Base-by-base conservation (phyloP, 192 early-diverging fungal genomes). In the Entomortierella beljakovae region DNA sequence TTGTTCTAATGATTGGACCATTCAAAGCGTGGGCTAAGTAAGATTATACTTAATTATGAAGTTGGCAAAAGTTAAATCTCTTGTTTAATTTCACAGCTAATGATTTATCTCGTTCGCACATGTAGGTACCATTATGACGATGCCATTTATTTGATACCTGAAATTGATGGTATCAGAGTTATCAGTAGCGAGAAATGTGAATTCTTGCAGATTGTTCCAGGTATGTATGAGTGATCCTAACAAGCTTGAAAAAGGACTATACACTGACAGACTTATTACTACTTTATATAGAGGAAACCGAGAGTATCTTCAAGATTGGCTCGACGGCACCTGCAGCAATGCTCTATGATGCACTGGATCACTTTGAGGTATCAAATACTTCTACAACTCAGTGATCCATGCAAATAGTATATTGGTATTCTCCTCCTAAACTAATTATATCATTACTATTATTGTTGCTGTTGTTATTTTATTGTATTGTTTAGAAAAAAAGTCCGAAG, bases 271-370 rank as follows among this genome's bases (percentile, higher is more conserved):
- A n/a, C n/a, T 1, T 43, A 35, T 57, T 67, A 26, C 7, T 8
- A n/a, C 15, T 46, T 20, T 46, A 52, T 48, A 42, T 64, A 93
- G 92, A 81, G 69, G 84, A 87, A 0, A 92, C 88, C 0, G 94
- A 94, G 57, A 87, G 88, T 18, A 90, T 98, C 33, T 99, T 98
- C 72, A 93, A 93, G 72, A 95, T 98, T 66, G 98, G 98, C 10
- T 98, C 97, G 8, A 98, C 97, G 6, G 85, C 92, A 8, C 91
- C 98, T 38, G 92, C 94, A 1, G 97, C 98, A 6, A 93, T 99
- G 77, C 83, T 99, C 33, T 98, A 88, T 64, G 94, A 96, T 63
- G 92, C 93, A 4, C 64, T 91, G 16, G 92, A 94, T 54, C 86
- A 88, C 60, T 90, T 92, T 57, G 88, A 88, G 57, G 81, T 87